Evolutionary conservation across 768 basidiomycete species (phyloP).

Genomic region (Auricularia sp.): DNA sequence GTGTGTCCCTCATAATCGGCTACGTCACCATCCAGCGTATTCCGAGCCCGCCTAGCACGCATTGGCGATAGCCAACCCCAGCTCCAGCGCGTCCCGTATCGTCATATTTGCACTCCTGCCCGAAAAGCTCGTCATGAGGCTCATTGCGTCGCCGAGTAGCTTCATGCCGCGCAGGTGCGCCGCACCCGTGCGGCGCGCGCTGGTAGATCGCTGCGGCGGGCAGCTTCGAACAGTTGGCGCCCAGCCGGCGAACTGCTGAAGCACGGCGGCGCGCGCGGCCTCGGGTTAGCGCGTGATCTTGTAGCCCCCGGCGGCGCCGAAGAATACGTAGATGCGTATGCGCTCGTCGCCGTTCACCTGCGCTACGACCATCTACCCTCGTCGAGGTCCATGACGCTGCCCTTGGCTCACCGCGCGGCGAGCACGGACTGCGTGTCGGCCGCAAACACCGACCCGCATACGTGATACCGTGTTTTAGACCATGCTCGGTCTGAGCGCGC

Average conservation of each 20-base stretch:
- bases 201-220: neutral
- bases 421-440: constrained; percentile 15
- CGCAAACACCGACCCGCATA: constrained; percentile 10
- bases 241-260: neutral
- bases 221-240: neutral
- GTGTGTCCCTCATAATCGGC: neutral
- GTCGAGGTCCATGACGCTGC: constrained; percentile 18
- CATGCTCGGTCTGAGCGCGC: constrained; percentile 13
- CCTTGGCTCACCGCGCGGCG: constrained; percentile 18
- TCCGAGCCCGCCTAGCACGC: neutral
- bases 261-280: neutral
- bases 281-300: neutral
- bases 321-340: constrained; percentile 15
- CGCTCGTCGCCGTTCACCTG: constrained; percentile 23
- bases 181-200: constrained; percentile 5
- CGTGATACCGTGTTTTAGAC: constrained; percentile 21
- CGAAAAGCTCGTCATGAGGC: constrained; percentile 27
- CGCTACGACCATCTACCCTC: constrained; percentile 17
- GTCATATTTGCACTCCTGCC: constrained; percentile 29
- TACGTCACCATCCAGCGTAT: neutral
- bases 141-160: constrained; percentile 27
- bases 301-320: neutral
- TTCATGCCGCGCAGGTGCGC: constrained; percentile 7
- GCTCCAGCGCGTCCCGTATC: constrained; percentile 18
- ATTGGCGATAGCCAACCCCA: constrained; percentile 5